A percentile compares a stretch with the other conserved stretches of the same genome.
phyloP scores from a whole-genome alignment of 371 early-diverging fungal species.

The Parasitella parasitica region DNA sequence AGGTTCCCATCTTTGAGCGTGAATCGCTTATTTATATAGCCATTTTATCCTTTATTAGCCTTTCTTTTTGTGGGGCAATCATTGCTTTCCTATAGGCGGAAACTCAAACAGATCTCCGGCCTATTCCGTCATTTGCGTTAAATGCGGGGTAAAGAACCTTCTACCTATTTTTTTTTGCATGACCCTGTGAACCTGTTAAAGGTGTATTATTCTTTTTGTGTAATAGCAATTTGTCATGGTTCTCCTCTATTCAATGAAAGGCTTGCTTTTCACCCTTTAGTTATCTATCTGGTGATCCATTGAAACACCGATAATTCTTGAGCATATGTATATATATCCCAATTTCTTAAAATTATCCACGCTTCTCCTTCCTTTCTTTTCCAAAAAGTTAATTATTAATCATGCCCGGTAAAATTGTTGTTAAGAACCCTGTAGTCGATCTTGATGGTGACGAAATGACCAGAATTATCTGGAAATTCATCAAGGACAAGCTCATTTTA shows the following conservation, averaged over 20 bases:
- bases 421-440: slow-evolving; percentile 87
- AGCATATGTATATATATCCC: background rate
- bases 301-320: background rate
- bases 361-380: slow-evolving; percentile 2
- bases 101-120: slow-evolving; percentile 13
- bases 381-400: background rate
- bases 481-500: slow-evolving; percentile 92
- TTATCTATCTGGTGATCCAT: background rate
- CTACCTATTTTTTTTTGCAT: slow-evolving; percentile 4
- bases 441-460: slow-evolving; percentile 98
- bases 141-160: slow-evolving; percentile 11
- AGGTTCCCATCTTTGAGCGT: background rate
- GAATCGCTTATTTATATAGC: slow-evolving; percentile 14
- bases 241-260: background rate
- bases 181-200: background rate
- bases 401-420: slow-evolving; percentile 55
- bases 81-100: background rate
- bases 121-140: slow-evolving; percentile 10
- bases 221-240: slow-evolving; percentile 13
- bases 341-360: background rate
- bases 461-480: slow-evolving; percentile 91
- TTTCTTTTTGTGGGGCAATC: slow-evolving; percentile 1
- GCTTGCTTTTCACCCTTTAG: background rate
- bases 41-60: background rate
- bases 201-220: slow-evolving; percentile 1